Conservation (phyloP, 2,329 filamentous ascomycete species). For the Colletotrichum gloeosporioides region DNA sequence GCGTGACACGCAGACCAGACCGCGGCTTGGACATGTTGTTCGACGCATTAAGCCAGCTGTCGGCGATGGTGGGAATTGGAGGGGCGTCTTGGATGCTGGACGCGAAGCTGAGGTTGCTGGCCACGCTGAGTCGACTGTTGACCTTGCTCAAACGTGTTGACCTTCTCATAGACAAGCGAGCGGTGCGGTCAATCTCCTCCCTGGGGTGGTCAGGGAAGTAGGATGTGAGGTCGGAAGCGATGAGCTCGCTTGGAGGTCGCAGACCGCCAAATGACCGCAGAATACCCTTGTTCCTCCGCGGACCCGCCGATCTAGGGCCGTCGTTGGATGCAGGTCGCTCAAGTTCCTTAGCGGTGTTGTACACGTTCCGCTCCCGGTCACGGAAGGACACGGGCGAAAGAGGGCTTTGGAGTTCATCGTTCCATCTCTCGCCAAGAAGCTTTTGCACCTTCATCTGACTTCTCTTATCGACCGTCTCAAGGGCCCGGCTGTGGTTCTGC, state of each 20-base stretch:
- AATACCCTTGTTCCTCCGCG: slow-evolving; percentile 54
- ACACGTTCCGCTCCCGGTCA: slow-evolving; percentile 72
- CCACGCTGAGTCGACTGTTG: slow-evolving; percentile 90
- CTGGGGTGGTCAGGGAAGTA: slow-evolving; percentile 97
- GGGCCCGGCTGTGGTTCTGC: slow-evolving; percentile 69
- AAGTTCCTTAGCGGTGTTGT: slow-evolving; percentile 62
- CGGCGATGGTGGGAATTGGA: slow-evolving; percentile 93
- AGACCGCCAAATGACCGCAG: slow-evolving; percentile 88
- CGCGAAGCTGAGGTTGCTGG: slow-evolving; percentile 90
- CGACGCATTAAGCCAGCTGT: slow-evolving; percentile 80
- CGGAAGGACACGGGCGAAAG: slow-evolving; percentile 80
- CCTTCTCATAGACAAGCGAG: slow-evolving; percentile 88
- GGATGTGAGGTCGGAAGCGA: slow-evolving; percentile 92
- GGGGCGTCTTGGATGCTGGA: slow-evolving; percentile 93
- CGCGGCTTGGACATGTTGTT: slow-evolving; percentile 57
- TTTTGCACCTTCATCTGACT: slow-evolving; percentile 90
- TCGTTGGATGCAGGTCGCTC: slow-evolving; percentile 60
- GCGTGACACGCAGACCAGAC: slow-evolving; percentile 50
- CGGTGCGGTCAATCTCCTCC: slow-evolving; percentile 94
- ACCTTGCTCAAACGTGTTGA: slow-evolving; percentile 92
- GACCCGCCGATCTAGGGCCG: slow-evolving; percentile 26
- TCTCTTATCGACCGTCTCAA: slow-evolving; percentile 72
- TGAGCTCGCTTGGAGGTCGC: slow-evolving; percentile 93
- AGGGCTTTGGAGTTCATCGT: slow-evolving; percentile 80
- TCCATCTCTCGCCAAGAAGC: slow-evolving; percentile 85